Evolutionary conservation across 2,329 filamentous ascomycete genomes (phyloP), one percentile per base, ranked within the genome.

Genomic region (Fusarium mundagurra): DNA sequence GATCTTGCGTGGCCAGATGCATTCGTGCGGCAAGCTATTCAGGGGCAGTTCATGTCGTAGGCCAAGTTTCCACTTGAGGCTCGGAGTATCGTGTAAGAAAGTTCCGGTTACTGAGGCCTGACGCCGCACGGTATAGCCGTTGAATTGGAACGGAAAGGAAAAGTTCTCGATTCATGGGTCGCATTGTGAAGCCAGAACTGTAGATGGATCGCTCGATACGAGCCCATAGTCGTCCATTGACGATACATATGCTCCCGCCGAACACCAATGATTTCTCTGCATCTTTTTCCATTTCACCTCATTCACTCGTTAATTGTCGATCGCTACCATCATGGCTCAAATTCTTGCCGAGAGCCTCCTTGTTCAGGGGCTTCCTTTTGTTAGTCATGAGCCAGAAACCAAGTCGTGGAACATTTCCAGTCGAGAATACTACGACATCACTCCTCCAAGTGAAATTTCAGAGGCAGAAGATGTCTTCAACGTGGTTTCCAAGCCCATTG

Each of bases 361-460:
- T 8, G 54, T 61, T 50, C 72, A 73, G 53, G 76, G 71, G 41
- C 66, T 79, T 17, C 76, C 78, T 61, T 72, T 77, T 29, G 67
- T 76, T 18, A 51, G 65, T 43, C 72, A 64, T 29, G 67, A 76
- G 12, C 68, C 72, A 31, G 61, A 70, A 22, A 45, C 66, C 24
- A 75, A 80, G 39, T 50, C 76, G n/a, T 80, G 78, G 74, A 71
- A 62, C 8, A 67, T 79, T 51, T 65, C 74, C 20, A 65, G 73
- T 8, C 69, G 64, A 41, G 64, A 44, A 34, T 81, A 81, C 63
- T 82, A 82, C 70, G 80, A 82, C 47, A 77, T 80, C 34, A 83
- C 81, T n/a, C 81, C 81, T 22, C 79, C 80, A 2, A 76, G 78
- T 55, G 81, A 83, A 63, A 62, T 78, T 34, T 78, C 73, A 13